Percentiles rank a stretch among this genome's conserved stretches.
phyloP scores from a whole-genome alignment of 2,329 filamentous ascomycete species.

The Aspergillus hortae region DNA sequence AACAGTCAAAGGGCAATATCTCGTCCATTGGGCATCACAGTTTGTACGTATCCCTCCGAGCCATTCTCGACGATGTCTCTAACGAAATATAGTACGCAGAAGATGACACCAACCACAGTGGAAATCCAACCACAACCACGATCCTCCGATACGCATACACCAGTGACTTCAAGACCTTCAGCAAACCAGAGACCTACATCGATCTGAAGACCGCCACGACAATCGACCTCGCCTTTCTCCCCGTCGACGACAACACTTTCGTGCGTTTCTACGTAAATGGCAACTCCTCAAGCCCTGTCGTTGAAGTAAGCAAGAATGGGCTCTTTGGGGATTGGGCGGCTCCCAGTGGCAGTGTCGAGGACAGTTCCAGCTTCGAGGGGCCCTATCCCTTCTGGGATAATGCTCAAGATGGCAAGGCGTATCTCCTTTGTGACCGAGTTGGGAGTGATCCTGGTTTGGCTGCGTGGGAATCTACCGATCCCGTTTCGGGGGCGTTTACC shows the following conservation, averaged over 20 bases:
- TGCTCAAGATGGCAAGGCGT: constrained; percentile 5
- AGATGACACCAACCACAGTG: constrained; percentile 7
- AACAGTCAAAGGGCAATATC: constrained; percentile 7
- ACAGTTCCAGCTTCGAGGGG: constrained; percentile 10
- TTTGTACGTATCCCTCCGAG: background rate
- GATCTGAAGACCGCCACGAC: background rate
- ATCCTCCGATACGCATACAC: constrained; percentile 14
- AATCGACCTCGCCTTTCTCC: constrained; percentile 11
- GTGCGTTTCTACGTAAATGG: constrained; percentile 12
- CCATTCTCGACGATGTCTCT: background rate
- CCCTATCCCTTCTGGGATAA: constrained; percentile 16
- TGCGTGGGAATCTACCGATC: constrained; percentile 9
- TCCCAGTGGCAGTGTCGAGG: constrained; percentile 1
- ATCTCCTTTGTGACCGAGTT: constrained; percentile 9
- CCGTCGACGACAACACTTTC: constrained; percentile 5
- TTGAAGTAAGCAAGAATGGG: constrained; percentile 10
- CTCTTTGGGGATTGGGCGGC: constrained; percentile 11
- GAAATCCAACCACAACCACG: constrained; percentile 3
- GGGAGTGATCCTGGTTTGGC: constrained; percentile 7
- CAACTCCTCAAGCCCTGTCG: constrained; percentile 1
- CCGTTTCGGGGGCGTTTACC: constrained; percentile 2
- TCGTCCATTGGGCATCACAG: constrained; percentile 15
- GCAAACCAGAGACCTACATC: constrained; percentile 9
- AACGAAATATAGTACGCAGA: constrained; percentile 6
- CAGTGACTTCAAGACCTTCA: constrained; percentile 14